Conservation (phyloP, 495 filamentous ascomycete species). For the Neurospora discreta region DNA sequence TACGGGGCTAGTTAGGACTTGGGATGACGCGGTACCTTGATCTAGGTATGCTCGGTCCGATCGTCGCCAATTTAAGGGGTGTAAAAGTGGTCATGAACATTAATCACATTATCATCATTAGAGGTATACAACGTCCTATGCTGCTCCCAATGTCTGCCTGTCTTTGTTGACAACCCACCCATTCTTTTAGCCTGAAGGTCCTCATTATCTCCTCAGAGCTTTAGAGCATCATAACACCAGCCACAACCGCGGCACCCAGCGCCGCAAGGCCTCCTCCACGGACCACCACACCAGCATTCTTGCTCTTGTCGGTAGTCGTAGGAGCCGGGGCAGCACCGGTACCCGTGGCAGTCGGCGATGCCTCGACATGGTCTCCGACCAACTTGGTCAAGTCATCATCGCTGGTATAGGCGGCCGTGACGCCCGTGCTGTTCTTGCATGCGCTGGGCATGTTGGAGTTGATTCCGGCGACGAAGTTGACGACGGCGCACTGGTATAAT, state of each 20-base stretch:
- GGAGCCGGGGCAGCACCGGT: conserved; percentile 1
- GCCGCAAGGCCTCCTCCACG: conserved; percentile 7
- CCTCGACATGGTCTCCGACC: conserved; percentile 2
- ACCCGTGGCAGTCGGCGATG: not conserved
- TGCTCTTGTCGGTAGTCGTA: conserved; percentile 6
- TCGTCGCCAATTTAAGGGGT: not conserved
- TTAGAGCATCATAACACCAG: conserved; percentile 12
- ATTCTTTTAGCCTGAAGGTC: not conserved
- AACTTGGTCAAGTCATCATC: conserved; percentile 26
- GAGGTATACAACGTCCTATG: not conserved
- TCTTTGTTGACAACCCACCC: too few species aligned
- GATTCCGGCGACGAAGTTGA: conserved; percentile 38
- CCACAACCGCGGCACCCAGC: not conserved
- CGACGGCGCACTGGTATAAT: conserved; percentile 32
- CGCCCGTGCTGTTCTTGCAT: conserved; percentile 34
- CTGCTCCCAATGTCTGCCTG: not conserved
- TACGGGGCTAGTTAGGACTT: too few species aligned
- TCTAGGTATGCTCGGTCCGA: not conserved
- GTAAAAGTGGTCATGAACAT: not conserved
- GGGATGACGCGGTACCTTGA: too few species aligned
- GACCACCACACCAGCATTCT: conserved; percentile 11
- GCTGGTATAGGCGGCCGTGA: conserved; percentile 22
- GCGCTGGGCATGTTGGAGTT: conserved; percentile 4
- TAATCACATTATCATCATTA: not conserved
- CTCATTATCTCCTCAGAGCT: conserved; percentile 1